Conservation (phyloP, 225 moss, liverwort and hornwort species). For the Sphagnum contortum region DNA sequence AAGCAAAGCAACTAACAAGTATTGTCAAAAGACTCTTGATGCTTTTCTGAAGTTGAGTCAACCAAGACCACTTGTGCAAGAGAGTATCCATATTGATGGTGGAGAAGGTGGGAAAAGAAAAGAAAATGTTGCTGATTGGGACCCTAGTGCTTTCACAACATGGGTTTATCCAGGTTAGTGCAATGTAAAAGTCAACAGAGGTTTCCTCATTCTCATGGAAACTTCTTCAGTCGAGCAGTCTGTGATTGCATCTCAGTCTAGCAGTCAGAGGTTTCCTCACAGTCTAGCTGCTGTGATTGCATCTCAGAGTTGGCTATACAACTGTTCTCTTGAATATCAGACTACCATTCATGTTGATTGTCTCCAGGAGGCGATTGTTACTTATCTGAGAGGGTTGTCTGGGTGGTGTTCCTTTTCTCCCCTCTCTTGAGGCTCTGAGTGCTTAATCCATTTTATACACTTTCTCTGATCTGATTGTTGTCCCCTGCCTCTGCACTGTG, state of each 20-base stretch:
- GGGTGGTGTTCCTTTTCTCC: background rate
- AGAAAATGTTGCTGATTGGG: slow-evolving; percentile 33
- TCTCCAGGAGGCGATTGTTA: too few relatives aligned
- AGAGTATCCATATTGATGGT: background rate
- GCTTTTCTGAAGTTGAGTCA: background rate
- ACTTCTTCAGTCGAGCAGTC: slow-evolving; percentile 39
- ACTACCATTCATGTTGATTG: background rate
- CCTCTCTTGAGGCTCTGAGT: background rate
- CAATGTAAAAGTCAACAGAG: background rate
- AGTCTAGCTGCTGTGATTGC: too few relatives aligned
- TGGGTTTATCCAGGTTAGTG: slow-evolving; percentile 88
- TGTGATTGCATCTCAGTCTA: slow-evolving; percentile 54
- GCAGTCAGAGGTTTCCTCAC: too few relatives aligned
- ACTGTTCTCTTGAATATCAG: too few relatives aligned
- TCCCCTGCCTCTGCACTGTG: background rate
- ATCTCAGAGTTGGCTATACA: background rate
- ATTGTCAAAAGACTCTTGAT: background rate
- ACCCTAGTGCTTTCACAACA: slow-evolving; percentile 47
- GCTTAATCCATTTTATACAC: background rate
- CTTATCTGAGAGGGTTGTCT: too few relatives aligned
- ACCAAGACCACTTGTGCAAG: background rate
- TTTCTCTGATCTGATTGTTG: background rate
- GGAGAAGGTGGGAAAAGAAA: background rate
- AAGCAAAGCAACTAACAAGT: slow-evolving; percentile 13
- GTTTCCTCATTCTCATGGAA: background rate